Base-by-base conservation (phyloP, 148 eudicot species). In the Chenopodium suecicum region DNA sequence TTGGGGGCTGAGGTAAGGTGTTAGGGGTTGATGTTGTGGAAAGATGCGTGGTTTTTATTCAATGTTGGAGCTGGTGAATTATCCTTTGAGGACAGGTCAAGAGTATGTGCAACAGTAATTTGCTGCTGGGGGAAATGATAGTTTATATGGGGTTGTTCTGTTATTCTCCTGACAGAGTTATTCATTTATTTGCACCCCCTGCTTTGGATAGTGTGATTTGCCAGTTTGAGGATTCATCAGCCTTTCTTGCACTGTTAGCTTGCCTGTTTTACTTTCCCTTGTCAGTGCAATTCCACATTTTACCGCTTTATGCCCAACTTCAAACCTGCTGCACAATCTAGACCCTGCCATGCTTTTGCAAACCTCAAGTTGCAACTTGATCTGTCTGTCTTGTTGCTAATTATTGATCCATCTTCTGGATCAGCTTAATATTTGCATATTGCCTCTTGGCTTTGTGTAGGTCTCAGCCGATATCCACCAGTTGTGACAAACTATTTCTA, bases 141-240 rank as follows among this genome's bases (percentile, higher is more conserved):
- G 27, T 50, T 74, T 4, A 0, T 12, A 27, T 41, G 66, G 48
- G 31, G 32, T 34, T 52, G 48, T n/a, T 78, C 47, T 44, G 62
- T 81, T 81, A 77, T 71, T 66, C 34, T 60, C 19, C 17, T 25
- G 12, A 41, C 65, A 27, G 76, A 37, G 77, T 73, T 37, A 44
- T 77, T 71, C 50, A 37, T 66, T 73, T 37, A 56, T 77, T 76
- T 62, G 67, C 41, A 14, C 11, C 34, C 13, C 29, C 8, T 77
- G 6, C 44, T 70, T 81, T 50, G 62, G 31, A 54, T 46, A 32
- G 34, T 34, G 22, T 73, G 79, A 73, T 11, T 74, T 27, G 75
- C 58, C 31, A 76, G n/a, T 58, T 78, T 81, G 82, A 68, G 79
- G 64, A 66, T 31, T 65, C 9, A 25, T n/a, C 66, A 23, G 74